These are phyloP conservation scores for Candida golubevii DNA, from an alignment of 805 yeast species.

Conservation along the genomic window DNA sequence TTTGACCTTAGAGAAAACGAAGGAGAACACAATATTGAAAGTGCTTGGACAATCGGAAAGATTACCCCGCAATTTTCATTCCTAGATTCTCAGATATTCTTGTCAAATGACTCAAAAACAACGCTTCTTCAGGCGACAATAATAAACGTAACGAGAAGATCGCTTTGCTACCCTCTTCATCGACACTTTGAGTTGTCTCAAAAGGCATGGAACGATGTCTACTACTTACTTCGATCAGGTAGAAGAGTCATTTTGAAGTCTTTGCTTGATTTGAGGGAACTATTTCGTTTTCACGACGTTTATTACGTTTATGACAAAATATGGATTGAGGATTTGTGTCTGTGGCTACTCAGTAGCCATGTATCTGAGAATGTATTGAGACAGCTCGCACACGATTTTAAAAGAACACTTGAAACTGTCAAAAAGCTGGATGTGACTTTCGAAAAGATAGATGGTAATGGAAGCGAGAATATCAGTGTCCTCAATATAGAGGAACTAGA, in stretches of 20 bases:
- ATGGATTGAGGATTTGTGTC: constrained; percentile 69
- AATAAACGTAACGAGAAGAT: constrained; percentile 62
- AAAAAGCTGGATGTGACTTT: constrained; percentile 48
- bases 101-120: constrained; percentile 20
- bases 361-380: constrained; percentile 58
- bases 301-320: constrained; percentile 81
- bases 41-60: constrained; percentile 93
- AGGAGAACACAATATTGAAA: constrained; percentile 71
- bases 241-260: constrained; percentile 58
- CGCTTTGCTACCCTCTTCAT: constrained; percentile 76
- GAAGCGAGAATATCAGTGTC: constrained; percentile 19
- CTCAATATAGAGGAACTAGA: constrained; percentile 16
- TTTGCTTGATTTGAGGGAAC: constrained; percentile 58
- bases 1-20: constrained; percentile 74
- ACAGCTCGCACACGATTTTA: constrained; percentile 62
- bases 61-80: constrained; percentile 72
- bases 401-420: constrained; percentile 36
- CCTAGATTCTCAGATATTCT: constrained; percentile 57
- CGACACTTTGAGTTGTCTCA: constrained; percentile 58
- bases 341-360: constrained; percentile 63
- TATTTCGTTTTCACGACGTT: constrained; percentile 77
- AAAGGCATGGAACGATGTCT: constrained; percentile 74
- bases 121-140: constrained; percentile 49
- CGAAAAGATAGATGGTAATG: constrained; percentile 41
- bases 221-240: constrained; percentile 62